A percentile compares a stretch with the other conserved stretches of the same genome.
Evolutionary conservation across 2,329 filamentous ascomycete genomes (phyloP).

Genomic region (Nothophoma quercina): DNA sequence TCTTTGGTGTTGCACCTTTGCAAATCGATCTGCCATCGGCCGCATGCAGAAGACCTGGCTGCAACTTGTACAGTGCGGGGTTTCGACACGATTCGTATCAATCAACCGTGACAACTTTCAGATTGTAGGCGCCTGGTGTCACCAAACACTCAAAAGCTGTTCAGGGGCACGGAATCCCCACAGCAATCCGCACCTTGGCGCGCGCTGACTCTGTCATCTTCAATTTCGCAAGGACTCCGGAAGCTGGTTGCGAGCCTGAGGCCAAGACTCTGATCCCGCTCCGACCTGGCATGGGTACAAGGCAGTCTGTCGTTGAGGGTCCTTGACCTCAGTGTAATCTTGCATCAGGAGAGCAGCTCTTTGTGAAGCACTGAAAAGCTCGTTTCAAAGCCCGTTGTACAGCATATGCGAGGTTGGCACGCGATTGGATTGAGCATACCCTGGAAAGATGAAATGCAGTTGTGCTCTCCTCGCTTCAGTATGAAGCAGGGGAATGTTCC

Average conservation of each 20-base stretch:
- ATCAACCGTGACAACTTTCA: background rate
- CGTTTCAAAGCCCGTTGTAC: slow-evolving; percentile 17
- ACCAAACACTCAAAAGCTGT: slow-evolving; percentile 10
- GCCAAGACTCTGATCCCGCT: slow-evolving; percentile 25
- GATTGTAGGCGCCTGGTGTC: slow-evolving; percentile 5
- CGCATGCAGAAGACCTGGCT: slow-evolving; percentile 10
- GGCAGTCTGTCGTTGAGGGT: slow-evolving; percentile 5
- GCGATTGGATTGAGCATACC: slow-evolving; percentile 1
- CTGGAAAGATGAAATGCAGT: slow-evolving; percentile 1
- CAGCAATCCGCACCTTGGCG: slow-evolving; percentile 13
- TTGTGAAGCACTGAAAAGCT: background rate
- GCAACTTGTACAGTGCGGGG: slow-evolving; percentile 19
- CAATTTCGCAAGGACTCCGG: slow-evolving; percentile 18
- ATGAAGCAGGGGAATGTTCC: slow-evolving; percentile 10
- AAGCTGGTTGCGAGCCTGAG: slow-evolving; percentile 4
- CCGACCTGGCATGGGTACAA: slow-evolving; percentile 15
- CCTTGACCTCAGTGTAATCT: background rate
- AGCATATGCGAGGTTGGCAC: slow-evolving; percentile 7
- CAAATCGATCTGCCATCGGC: slow-evolving; percentile 12
- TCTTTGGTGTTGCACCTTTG: slow-evolving; percentile 1
- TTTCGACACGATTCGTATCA: slow-evolving; percentile 6
- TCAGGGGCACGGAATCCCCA: slow-evolving; percentile 13
- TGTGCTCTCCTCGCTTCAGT: slow-evolving; percentile 18
- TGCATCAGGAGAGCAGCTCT: background rate
- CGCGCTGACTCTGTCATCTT: slow-evolving; percentile 20